These are phyloP conservation scores for Boeremia lycopersici DNA, from an alignment of 2,329 filamentous ascomycete species.

Conservation along the genomic window DNA sequence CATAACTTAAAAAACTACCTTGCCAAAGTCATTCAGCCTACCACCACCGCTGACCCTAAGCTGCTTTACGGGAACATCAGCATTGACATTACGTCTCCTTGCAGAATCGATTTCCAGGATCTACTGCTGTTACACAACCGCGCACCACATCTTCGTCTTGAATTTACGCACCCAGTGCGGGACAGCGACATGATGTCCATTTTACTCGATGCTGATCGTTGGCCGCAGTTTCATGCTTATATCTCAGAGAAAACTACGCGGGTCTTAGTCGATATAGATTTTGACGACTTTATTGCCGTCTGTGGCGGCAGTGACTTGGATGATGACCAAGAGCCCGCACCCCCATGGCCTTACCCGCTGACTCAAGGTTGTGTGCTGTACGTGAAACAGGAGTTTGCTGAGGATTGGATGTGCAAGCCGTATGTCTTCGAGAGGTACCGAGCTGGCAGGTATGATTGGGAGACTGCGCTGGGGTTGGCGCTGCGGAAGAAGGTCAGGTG, in stretches of 20 bases:
- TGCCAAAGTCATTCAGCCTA: neutral
- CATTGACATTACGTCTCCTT: neutral
- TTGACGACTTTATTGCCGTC: neutral
- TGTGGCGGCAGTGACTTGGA: neutral
- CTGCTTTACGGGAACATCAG: neutral
- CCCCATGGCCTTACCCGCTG: neutral
- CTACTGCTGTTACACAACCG: neutral
- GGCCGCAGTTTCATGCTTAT: constrained; percentile 2
- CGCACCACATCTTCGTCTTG: neutral
- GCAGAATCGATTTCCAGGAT: neutral
- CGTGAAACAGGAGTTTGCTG: neutral
- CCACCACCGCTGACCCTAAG: neutral
- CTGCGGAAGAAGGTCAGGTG: neutral
- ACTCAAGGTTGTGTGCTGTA: neutral
- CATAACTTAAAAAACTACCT: neutral
- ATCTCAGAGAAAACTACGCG: neutral
- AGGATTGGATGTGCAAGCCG: neutral
- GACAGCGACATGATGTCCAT: constrained; percentile 1
- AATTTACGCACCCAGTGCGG: neutral
- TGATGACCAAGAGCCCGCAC: neutral
- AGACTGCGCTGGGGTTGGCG: neutral
- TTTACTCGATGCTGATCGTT: neutral
- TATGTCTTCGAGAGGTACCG: neutral
- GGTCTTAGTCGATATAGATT: neutral
- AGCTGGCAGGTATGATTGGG: neutral